Evolutionary conservation across 2,329 filamentous ascomycete species (phyloP), one percentile per base, ranked within the genome.

Genomic region (Botrytis aclada): DNA sequence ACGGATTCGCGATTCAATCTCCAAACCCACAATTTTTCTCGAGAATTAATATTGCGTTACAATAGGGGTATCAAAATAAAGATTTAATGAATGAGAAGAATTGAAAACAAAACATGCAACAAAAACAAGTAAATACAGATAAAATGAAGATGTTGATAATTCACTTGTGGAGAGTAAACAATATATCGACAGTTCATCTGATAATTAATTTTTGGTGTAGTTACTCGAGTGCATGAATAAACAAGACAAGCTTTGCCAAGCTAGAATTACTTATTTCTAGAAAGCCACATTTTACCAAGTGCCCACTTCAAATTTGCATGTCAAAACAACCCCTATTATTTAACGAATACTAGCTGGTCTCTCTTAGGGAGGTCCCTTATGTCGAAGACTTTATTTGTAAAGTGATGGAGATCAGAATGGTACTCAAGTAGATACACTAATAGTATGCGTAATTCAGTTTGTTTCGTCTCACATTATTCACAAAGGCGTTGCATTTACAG

Each of bases 241-340:
- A 66, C 20, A 56, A 56, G 37, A 29, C 65, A 51, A 67, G 47
- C 45, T 41, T 67, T 18, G 47, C 65, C 65, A 67, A 67, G 65
- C 47, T 25, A 47, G 34, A 34, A 45, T 45, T 29, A 10, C 45
- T 9, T 47, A 29, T 56, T 56, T 29, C 51, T 56, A 9, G 51
- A 14, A 56, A 29, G 14, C n/a, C 51, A 29, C n/a, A 56, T 56
- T 29, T 56, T 29, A 56, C n/a, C n/a, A 29, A 29, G n/a, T 56
- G n/a, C 51, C n/a, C 6, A 16, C 14, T 18, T 39, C 60, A n/a
- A 39, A 61, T 34, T 39, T 29, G 25, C 60, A 29, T 41, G 25
- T 43, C 39, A 43, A 41, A n/a, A 29, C 4, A 63, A 22, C 43
- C 64, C 64, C 64, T 66, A 54, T 66, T 29, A 20, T 66, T 66